These are phyloP conservation scores for Microsporum canis DNA, from an alignment of 2,329 filamentous ascomycete genomes.

Conservation along the genomic window DNA sequence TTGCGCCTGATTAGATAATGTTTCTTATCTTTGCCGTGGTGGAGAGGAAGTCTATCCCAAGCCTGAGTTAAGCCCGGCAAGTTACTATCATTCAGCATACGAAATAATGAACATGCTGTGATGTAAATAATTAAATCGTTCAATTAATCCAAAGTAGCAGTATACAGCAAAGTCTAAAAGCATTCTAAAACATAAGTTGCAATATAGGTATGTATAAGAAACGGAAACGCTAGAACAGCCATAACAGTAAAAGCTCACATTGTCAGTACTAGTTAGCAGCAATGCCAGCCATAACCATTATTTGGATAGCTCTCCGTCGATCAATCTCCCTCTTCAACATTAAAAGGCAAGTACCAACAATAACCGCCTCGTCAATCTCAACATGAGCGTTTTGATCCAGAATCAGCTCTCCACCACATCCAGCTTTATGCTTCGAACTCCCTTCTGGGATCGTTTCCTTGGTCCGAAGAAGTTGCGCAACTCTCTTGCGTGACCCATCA, in stretches of 20 bases:
- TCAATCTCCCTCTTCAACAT: slow-evolving; percentile 59
- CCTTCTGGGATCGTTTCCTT: slow-evolving; percentile 31
- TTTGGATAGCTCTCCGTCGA: slow-evolving; percentile 43
- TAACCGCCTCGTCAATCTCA: slow-evolving; percentile 37
- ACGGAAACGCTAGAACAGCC: background rate
- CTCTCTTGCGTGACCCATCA: background rate
- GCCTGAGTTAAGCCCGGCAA: too few relatives aligned
- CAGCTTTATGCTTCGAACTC: slow-evolving; percentile 27
- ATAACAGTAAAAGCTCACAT: background rate
- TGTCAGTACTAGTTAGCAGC: background rate
- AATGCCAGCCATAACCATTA: slow-evolving; percentile 24
- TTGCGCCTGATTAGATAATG: background rate
- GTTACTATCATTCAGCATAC: too few relatives aligned
- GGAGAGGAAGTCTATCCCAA: too few relatives aligned
- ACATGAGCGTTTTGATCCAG: slow-evolving; percentile 37
- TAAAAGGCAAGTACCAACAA: slow-evolving; percentile 46
- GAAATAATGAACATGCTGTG: background rate
- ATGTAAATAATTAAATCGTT: background rate
- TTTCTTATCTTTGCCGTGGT: background rate
- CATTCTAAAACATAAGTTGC: background rate
- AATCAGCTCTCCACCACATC: slow-evolving; percentile 39
- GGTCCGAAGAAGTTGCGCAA: slow-evolving; percentile 34
- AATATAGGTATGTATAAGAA: background rate
- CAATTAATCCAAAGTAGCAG: too few relatives aligned
- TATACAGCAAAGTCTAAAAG: background rate